Evolutionary conservation across 1,284 basidiomycete genomes (phyloP).

Genomic region (Pseudozyma tsukubaensis): DNA sequence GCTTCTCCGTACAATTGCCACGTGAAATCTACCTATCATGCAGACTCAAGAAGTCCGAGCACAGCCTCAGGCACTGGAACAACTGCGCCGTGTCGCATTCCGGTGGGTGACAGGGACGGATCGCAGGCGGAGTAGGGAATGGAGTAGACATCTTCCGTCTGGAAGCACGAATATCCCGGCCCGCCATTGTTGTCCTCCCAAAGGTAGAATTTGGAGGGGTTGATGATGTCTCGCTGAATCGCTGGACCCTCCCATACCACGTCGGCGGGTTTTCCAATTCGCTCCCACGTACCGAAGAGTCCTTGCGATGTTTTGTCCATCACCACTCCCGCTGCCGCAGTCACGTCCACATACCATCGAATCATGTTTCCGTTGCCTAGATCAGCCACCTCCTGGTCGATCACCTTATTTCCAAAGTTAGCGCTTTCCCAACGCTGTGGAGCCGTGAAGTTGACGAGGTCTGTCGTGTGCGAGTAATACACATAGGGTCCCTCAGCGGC

Average conservation of each 20-base stretch:
- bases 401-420: slow-evolving; percentile 34
- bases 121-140: slow-evolving; percentile 27
- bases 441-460: slow-evolving; percentile 19
- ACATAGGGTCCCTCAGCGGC: slow-evolving; percentile 18
- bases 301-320: slow-evolving; percentile 29
- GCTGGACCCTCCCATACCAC: slow-evolving; percentile 33
- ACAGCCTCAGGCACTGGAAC: slow-evolving; percentile 5
- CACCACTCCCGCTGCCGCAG: slow-evolving; percentile 18
- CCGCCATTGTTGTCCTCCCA: slow-evolving; percentile 41
- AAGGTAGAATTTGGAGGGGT: slow-evolving; percentile 29
- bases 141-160: slow-evolving; percentile 20
- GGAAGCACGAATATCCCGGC: slow-evolving; percentile 34
- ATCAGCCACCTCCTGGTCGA: slow-evolving; percentile 26
- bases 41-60: slow-evolving; percentile 7
- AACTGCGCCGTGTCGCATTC: slow-evolving; percentile 31
- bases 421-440: slow-evolving; percentile 29
- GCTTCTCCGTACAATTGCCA: too few relatives aligned
- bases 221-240: slow-evolving; percentile 28
- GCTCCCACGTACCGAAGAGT: slow-evolving; percentile 29
- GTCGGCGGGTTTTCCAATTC: slow-evolving; percentile 28
- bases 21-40: neutral
- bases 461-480: slow-evolving; percentile 33
- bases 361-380: slow-evolving; percentile 28
- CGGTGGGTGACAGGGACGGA: slow-evolving; percentile 18
- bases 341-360: slow-evolving; percentile 31